phyloP scores from a whole-genome alignment of 768 basidiomycete genomes.

The Naganishia onofrii region DNA sequence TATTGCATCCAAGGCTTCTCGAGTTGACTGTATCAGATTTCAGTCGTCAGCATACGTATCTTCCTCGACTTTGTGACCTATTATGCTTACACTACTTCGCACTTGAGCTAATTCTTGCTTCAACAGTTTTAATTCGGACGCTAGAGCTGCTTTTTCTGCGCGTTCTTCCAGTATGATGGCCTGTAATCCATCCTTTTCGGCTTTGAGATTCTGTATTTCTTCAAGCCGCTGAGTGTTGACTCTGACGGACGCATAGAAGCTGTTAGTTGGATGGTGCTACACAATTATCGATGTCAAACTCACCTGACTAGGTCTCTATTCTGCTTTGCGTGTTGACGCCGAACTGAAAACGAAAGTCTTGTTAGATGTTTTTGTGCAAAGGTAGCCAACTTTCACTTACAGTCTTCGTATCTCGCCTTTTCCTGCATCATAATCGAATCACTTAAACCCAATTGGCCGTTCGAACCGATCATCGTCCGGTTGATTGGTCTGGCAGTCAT shows the following conservation, averaged over 20 bases:
- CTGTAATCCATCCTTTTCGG: conserved; percentile 23
- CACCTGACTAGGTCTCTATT: conserved; percentile 30
- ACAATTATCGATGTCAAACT: not conserved
- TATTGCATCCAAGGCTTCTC: conserved; percentile 24
- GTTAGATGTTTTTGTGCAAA: not conserved
- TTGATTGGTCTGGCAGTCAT: conserved; percentile 20
- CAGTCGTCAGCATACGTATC: not conserved
- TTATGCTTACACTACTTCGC: conserved; percentile 13
- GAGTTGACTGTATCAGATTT: not conserved
- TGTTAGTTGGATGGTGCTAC: not conserved
- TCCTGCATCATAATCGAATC: conserved; percentile 16
- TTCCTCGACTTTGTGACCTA: too few relatives aligned
- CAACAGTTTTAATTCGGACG: conserved; percentile 18
- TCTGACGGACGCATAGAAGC: not conserved
- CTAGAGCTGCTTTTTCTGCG: conserved; percentile 24
- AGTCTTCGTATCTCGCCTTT: conserved; percentile 20
- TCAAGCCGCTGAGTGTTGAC: conserved; percentile 20
- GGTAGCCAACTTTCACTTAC: not conserved
- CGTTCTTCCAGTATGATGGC: conserved; percentile 22
- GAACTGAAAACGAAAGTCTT: not conserved
- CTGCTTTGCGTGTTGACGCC: conserved; percentile 27
- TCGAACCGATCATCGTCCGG: conserved; percentile 1
- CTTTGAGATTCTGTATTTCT: conserved; percentile 25
- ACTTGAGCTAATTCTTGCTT: conserved; percentile 2
- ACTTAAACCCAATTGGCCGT: conserved; percentile 9